Percentiles rank a stretch among this genome's conserved stretches.
phyloP scores from a whole-genome alignment of 2,329 filamentous ascomycete species.

The Pseudogymnoascus pannorum region DNA sequence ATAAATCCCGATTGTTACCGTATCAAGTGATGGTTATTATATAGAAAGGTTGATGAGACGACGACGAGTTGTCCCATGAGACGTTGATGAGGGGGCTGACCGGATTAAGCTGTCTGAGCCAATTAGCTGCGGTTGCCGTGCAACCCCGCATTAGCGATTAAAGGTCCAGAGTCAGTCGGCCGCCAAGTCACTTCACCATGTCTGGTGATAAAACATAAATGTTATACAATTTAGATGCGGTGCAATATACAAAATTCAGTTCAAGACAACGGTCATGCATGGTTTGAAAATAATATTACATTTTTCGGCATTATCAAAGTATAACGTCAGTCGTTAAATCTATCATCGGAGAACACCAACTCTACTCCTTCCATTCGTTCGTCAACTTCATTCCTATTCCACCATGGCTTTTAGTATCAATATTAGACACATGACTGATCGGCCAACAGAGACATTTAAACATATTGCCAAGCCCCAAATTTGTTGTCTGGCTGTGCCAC shows the following conservation, averaged over 20 bases:
- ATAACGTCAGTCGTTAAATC: not conserved
- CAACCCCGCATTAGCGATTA: not conserved
- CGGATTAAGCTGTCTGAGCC: not conserved
- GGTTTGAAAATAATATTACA: not conserved
- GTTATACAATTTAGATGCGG: not conserved
- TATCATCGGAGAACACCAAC: not conserved
- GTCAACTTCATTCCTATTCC: slow-evolving; percentile 10
- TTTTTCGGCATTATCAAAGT: not conserved
- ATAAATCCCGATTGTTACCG: not conserved
- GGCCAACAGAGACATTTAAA: slow-evolving; percentile 18
- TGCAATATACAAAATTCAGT: not conserved
- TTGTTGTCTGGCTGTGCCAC: slow-evolving; percentile 23
- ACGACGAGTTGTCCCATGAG: not conserved
- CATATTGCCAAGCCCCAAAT: slow-evolving; percentile 36
- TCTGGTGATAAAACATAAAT: not conserved
- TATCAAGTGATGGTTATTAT: not conserved
- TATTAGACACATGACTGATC: not conserved
- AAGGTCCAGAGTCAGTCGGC: not conserved
- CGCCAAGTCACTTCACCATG: not conserved
- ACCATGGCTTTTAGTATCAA: not conserved
- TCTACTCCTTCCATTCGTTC: not conserved
- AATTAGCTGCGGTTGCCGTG: not conserved
- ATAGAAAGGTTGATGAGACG: not conserved
- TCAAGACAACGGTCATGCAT: not conserved
- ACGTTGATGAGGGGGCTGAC: not conserved